A percentile compares a stretch with the other conserved stretches of the same genome.
phyloP scores from a whole-genome alignment of 169 alveolate species.

The Theileria orientalis region DNA sequence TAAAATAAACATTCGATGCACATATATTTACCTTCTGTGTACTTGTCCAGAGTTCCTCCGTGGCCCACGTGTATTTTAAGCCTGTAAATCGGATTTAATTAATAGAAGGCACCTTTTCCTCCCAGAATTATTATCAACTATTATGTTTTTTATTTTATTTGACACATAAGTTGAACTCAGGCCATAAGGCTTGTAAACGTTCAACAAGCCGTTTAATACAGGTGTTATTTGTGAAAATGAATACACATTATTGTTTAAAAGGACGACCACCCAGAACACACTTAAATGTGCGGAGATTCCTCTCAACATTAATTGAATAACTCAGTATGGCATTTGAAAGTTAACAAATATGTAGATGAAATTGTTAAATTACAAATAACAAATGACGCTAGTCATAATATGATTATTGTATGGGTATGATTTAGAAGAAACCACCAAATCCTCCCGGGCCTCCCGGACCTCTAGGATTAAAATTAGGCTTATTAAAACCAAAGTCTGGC shows the following conservation, averaged over 20 bases:
- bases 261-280: background rate
- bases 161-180: constrained; percentile 50
- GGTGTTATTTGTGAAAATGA: constrained; percentile 4
- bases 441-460: constrained; percentile 2
- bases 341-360: background rate
- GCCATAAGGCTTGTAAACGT: constrained; percentile 59
- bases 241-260: background rate
- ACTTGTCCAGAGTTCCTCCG: constrained; percentile 76
- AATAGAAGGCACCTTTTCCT: background rate
- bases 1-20: background rate
- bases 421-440: background rate
- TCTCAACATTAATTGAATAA: background rate
- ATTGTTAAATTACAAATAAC: background rate
- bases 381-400: background rate
- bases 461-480: constrained; percentile 6
- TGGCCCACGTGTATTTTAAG: constrained; percentile 73
- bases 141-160: constrained; percentile 31
- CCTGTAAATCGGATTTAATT: background rate
- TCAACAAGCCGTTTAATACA: constrained; percentile 38
- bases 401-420: background rate
- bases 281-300: background rate
- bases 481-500: background rate
- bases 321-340: background rate
- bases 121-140: constrained; percentile 13
- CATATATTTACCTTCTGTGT: constrained; percentile 58